Base-by-base conservation (phyloP, 805 yeast species). In the Grigorovia humatica region DNA sequence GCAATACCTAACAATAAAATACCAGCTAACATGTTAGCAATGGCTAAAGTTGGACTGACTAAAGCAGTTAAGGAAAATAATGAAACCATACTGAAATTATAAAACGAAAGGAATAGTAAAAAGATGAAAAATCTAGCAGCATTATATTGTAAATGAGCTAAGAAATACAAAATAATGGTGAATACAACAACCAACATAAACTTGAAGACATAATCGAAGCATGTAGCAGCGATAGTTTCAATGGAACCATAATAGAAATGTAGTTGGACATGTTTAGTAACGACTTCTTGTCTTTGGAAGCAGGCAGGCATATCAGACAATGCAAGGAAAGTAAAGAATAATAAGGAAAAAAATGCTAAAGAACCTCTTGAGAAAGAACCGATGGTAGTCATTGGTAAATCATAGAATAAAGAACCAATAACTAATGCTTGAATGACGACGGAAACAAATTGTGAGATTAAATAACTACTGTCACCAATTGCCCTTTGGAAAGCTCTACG, bases 231-330 rank as follows among this genome's bases (percentile, higher is more conserved):
- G 6, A 84, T 56, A 1, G 85, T 83, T 63, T 84, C 88, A 9
- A 83, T 78, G 42, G 86, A 76, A 9, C 85, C 83, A 44, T 79
- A 74, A 63, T 83, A 84, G 56, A 83, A 76, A 9, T 83, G 79
- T 58, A 81, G 82, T 52, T 76, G 73, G 57, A 79, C 76, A 60
- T 85, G 91, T 61, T 84, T 83, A 56, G 72, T 76, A 38, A 82
- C 76, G 55, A 85, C 75, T 43, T 77, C 71, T 52, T 81, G 73
- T 45, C 76, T 71, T 47, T 68, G 74, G 60, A 78, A 70, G 59
- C 76, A 60, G 35, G 68, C 65, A 48, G 75, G 69, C 53, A 75
- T 76, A 61, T 82, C 86, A 56, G 81, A 77, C 57, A 81, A 70
- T 4, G 85, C 73, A 32, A 79, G 68, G 66, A 82, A 76, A 11